These are phyloP conservation scores for Phlebiopsis gigantea DNA, from an alignment of 768 basidiomycete genomes.

Conservation along the genomic window DNA sequence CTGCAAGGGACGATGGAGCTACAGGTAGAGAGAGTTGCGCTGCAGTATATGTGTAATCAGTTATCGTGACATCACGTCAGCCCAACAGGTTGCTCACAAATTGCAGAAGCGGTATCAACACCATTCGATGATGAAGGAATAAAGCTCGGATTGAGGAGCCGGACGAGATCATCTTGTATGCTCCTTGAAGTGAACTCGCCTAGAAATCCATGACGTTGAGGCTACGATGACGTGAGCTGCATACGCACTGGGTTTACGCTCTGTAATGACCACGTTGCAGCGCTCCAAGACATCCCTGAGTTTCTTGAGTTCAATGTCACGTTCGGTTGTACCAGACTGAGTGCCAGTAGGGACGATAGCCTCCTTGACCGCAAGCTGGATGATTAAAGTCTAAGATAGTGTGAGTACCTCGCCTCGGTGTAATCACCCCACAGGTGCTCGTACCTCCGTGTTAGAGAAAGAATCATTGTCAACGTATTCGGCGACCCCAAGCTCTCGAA, in stretches of 20 bases:
- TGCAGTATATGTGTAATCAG: conserved; percentile 23
- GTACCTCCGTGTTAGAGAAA: conserved; percentile 92
- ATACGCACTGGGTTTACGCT: conserved; percentile 75
- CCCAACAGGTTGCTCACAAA: conserved; percentile 44
- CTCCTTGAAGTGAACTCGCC: conserved; percentile 83
- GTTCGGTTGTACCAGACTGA: conserved; percentile 62
- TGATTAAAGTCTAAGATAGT: conserved; percentile 71
- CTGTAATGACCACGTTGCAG: conserved; percentile 86
- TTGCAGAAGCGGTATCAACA: conserved; percentile 44
- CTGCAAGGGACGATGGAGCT: conserved; percentile 77
- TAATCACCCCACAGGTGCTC: no score
- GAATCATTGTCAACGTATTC: conserved; percentile 94
- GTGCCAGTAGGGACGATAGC: conserved; percentile 81
- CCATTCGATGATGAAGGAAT: conserved; percentile 33
- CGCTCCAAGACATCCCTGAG: conserved; percentile 82
- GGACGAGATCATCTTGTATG: conserved; percentile 73
- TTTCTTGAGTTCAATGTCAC: conserved; percentile 86
- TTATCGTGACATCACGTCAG: background rate
- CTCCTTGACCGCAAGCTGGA: conserved; percentile 97
- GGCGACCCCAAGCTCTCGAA: conserved; percentile 79
- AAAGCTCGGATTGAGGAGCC: conserved; percentile 50
- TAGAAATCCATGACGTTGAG: conserved; percentile 23
- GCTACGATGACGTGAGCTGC: background rate
- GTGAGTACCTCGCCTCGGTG: no score
- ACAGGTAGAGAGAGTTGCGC: conserved; percentile 73